A percentile compares a stretch with the other conserved stretches of the same genome.
Evolutionary conservation across 352 stramenopile genomes (phyloP).

Genomic region (Globisporangium spinosum): DNA sequence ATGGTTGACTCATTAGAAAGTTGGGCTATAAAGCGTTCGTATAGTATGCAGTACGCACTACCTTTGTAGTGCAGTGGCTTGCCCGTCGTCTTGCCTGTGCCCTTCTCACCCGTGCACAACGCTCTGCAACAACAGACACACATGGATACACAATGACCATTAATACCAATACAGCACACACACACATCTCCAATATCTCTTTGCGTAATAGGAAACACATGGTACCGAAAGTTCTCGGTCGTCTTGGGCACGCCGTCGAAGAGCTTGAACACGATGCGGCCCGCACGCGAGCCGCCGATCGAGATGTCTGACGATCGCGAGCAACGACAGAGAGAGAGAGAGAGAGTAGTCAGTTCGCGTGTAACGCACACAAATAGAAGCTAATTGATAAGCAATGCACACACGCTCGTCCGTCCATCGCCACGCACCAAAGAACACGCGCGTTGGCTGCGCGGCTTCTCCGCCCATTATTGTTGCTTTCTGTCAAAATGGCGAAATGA

Average conservation of each 20-base stretch:
- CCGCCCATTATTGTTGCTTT: background rate
- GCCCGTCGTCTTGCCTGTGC: slow-evolving; percentile 53
- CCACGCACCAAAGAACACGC: slow-evolving; percentile 40
- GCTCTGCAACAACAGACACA: slow-evolving; percentile 7
- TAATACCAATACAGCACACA: background rate
- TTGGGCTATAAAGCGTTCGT: background rate
- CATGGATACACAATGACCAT: background rate
- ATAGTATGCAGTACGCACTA: slow-evolving; percentile 5
- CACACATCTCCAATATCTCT: background rate
- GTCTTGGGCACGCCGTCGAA: slow-evolving; percentile 53
- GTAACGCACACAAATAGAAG: too few relatives aligned
- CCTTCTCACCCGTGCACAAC: slow-evolving; percentile 68
- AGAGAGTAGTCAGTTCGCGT: too few relatives aligned
- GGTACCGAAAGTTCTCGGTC: slow-evolving; percentile 61
- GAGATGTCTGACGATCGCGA: slow-evolving; percentile 68
- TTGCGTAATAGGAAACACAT: background rate
- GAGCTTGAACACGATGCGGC: slow-evolving; percentile 64
- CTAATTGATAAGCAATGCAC: background rate
- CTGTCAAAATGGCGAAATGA: background rate
- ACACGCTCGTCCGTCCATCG: too few relatives aligned
- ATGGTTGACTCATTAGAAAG: background rate
- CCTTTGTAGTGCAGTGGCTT: slow-evolving; percentile 64
- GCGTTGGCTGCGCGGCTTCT: slow-evolving; percentile 17
- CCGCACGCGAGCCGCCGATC: slow-evolving; percentile 78
- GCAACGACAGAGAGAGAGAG: too few relatives aligned